phyloP scores from a whole-genome alignment of 331 rosid genomes.

The Quercus phellos region DNA sequence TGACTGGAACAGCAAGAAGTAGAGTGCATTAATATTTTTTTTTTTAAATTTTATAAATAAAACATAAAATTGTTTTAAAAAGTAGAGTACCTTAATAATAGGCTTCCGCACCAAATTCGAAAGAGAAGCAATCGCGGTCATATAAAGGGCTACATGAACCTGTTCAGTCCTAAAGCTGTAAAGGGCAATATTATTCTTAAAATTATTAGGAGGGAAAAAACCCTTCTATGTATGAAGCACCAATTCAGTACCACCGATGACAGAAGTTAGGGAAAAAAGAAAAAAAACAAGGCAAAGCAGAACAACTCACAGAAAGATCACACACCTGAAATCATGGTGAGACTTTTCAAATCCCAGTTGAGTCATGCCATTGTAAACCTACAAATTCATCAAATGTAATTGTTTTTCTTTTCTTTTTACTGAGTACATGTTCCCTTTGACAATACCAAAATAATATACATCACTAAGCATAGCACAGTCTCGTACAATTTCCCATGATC shows the following conservation, averaged over 20 bases:
- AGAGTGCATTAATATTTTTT: conserved; percentile 35
- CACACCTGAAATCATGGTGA: conserved; percentile 63
- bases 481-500: conserved; percentile 96
- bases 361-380: conserved; percentile 93
- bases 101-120: conserved; percentile 81
- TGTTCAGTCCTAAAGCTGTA: conserved; percentile 72
- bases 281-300: background rate
- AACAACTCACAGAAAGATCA: conserved; percentile 12
- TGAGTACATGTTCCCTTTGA: conserved; percentile 1
- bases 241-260: background rate
- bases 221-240: conserved; percentile 7
- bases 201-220: conserved; percentile 11
- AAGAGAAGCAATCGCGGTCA: conserved; percentile 80
- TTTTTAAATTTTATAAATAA: too few relatives aligned
- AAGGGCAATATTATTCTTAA: conserved; percentile 13
- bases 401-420: conserved; percentile 9
- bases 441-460: conserved; percentile 9
- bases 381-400: conserved; percentile 31
- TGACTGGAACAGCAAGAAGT: conserved; percentile 19
- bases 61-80: background rate
- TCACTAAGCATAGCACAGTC: conserved; percentile 17
- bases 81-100: conserved; percentile 45
- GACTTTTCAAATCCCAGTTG: conserved; percentile 71
- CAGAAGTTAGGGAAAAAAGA: background rate
- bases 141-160: conserved; percentile 55